Evolutionary conservation across 2,329 filamentous ascomycete species (phyloP), one percentile per base, ranked within the genome.

Genomic region (Cladosporium sp.): DNA sequence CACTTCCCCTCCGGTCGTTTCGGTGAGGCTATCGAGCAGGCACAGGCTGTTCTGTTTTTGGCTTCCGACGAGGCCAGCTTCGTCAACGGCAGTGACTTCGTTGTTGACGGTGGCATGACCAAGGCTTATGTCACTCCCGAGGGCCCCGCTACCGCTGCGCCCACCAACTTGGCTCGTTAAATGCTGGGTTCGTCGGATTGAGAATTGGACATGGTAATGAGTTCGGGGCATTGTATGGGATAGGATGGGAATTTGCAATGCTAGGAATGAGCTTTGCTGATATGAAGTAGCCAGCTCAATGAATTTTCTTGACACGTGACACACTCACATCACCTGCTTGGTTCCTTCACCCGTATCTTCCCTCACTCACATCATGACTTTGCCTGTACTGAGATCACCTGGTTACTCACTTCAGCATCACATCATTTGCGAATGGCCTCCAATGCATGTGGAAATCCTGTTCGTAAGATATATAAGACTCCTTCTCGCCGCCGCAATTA

Each of bases 71-170:
- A 96, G 82, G 88, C 89, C 74, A 92, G 90, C 82, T 96, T 96
- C 73, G 91, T 96, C 74, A 96, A 95, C 70, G 93, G 91, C 13
- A 90, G 87, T 66, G 95, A 98, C 76, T 96, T 98, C 81, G 90
- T 96, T 5, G 93, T 98, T 28, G 95, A 99, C 74, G 95, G 95
- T 66, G 94, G 94, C 67, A 92, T 99, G 91, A 94, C 89, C 74
- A 97, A 91, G 84, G 91, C 93, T 53, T 98, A 97, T 78, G 85
- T 88, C 56, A 89, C 86, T 18, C 83, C 85, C 21, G 84, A 88
- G 69, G 86, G 86, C 14, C 83, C 85, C 1, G 77, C 86, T 1
- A 80, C 84, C 13, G 74, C 79, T 69, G 79, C 84, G 5, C 86
- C 86, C 25, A 34, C 67, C 49, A 78, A 77, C 67, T 61, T 74